Percentiles rank a stretch among this genome's conserved stretches.
phyloP scores from a whole-genome alignment of 495 filamentous ascomycete genomes.

The Penicillium fimorum region DNA sequence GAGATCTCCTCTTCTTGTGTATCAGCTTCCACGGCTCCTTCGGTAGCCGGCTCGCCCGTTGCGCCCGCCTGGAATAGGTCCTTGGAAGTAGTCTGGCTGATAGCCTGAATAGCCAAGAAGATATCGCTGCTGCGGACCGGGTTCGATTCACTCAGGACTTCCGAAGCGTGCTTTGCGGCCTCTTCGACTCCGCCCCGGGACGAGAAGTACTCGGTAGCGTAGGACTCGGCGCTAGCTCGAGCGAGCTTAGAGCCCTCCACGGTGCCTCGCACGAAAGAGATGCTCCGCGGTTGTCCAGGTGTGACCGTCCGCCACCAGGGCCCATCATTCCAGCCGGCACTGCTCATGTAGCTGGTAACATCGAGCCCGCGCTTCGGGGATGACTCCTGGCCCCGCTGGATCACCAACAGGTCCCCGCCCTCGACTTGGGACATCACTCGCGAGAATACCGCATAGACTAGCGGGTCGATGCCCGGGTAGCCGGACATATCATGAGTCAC shows the following conservation, averaged over 20 bases:
- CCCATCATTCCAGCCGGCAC: slow-evolving; percentile 77
- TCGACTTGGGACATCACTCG: slow-evolving; percentile 98
- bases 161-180: slow-evolving; percentile 72
- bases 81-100: slow-evolving; percentile 58
- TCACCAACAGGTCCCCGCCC: slow-evolving; percentile 93
- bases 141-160: slow-evolving; percentile 75
- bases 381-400: slow-evolving; percentile 88
- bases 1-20: slow-evolving; percentile 58
- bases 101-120: slow-evolving; percentile 89
- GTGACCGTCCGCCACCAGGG: slow-evolving; percentile 89
- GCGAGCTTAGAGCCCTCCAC: slow-evolving; percentile 87
- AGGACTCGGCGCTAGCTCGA: slow-evolving; percentile 81
- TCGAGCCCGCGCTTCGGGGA: slow-evolving; percentile 63
- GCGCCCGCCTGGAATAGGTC: slow-evolving; percentile 66
- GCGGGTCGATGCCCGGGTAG: slow-evolving; percentile 90
- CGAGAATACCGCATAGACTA: slow-evolving; percentile 90
- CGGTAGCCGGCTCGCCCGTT: slow-evolving; percentile 52
- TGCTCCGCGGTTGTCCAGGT: slow-evolving; percentile 59
- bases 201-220: slow-evolving; percentile 78
- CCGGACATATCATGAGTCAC: slow-evolving; percentile 92
- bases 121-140: slow-evolving; percentile 90
- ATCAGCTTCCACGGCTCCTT: slow-evolving; percentile 51
- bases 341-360: slow-evolving; percentile 50
- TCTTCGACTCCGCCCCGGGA: slow-evolving; percentile 73
- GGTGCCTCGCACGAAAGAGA: slow-evolving; percentile 77